Evolutionary conservation across 2,329 filamentous ascomycete species (phyloP).

Genomic region (Colletotrichum chlorophyti): DNA sequence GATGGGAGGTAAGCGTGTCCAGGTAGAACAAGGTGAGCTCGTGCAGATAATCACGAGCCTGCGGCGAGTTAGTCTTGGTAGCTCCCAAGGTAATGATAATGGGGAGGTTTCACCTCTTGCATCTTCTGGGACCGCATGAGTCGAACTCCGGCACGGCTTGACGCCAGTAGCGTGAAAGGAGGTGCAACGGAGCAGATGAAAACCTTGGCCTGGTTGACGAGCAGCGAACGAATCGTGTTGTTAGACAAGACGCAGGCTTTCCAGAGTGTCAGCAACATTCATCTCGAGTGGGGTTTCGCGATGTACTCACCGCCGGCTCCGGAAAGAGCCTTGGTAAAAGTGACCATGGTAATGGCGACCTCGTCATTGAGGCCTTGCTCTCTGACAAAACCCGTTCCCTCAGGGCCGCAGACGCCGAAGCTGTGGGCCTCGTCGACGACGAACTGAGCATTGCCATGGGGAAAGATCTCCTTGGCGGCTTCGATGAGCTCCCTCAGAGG

Average conservation of each 20-base stretch:
- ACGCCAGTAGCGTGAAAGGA: constrained; percentile 31
- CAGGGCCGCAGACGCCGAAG: constrained; percentile 55
- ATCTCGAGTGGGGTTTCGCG: too few species aligned
- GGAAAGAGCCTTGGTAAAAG: constrained; percentile 62
- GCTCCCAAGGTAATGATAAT: background rate
- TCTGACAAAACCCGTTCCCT: constrained; percentile 56
- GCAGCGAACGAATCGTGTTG: constrained; percentile 24
- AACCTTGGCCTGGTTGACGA: constrained; percentile 32
- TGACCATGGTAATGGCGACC: constrained; percentile 57
- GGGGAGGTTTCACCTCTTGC: constrained; percentile 9
- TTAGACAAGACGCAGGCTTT: constrained; percentile 32
- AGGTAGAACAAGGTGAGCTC: constrained; percentile 32
- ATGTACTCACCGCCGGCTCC: constrained; percentile 37
- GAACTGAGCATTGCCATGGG: constrained; percentile 50
- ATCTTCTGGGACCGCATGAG: constrained; percentile 27
- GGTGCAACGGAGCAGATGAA: constrained; percentile 32
- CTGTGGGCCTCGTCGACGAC: constrained; percentile 64
- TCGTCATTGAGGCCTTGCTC: constrained; percentile 55
- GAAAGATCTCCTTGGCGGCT: constrained; percentile 40
- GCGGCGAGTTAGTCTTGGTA: background rate
- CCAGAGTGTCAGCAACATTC: background rate
- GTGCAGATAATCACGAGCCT: background rate
- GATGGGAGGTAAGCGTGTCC: constrained; percentile 31
- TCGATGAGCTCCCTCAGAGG: constrained; percentile 46
- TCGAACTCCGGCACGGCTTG: constrained; percentile 30